A percentile compares a stretch with the other conserved stretches of the same genome.
Conservation (phyloP, 108 stramenopile genomes). For the Nitzschia inconspicua region DNA sequence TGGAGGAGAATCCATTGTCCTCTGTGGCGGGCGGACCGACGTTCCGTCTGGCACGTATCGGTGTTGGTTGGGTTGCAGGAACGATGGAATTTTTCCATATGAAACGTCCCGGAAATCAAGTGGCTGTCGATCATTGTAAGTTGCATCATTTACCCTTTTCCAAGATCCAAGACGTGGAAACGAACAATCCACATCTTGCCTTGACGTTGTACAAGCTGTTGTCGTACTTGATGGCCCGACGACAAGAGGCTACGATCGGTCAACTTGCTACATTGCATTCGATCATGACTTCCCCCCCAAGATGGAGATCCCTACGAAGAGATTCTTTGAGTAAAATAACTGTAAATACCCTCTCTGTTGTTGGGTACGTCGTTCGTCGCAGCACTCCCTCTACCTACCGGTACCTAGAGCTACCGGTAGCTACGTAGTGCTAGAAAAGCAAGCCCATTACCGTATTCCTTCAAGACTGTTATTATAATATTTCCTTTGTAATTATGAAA, state of each 20-base stretch:
- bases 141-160: slow-evolving; percentile 58
- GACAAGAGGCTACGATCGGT: slow-evolving; percentile 73
- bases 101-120: slow-evolving; percentile 15
- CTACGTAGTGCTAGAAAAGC: too few species aligned
- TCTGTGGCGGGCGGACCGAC: slow-evolving; percentile 12
- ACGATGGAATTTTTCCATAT: slow-evolving; percentile 27
- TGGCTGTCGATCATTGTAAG: slow-evolving; percentile 47
- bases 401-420: too few species aligned
- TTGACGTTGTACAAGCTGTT: slow-evolving; percentile 62
- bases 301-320: too few species aligned
- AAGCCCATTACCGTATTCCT: too few species aligned
- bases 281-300: slow-evolving; percentile 66
- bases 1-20: neutral
- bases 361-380: too few species aligned
- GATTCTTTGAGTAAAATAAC: too few species aligned
- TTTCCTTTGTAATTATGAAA: too few species aligned
- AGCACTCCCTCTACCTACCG: too few species aligned
- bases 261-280: slow-evolving; percentile 67
- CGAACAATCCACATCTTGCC: slow-evolving; percentile 39
- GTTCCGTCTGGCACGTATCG: slow-evolving; percentile 69
- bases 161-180: slow-evolving; percentile 48
- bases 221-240: slow-evolving; percentile 48
- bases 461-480: too few species aligned
- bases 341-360: too few species aligned
- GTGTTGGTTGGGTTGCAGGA: slow-evolving; percentile 62